Evolutionary conservation across 2,329 filamentous ascomycete species (phyloP), one percentile per base, ranked within the genome.

Genomic region (Alternaria gaisen): DNA sequence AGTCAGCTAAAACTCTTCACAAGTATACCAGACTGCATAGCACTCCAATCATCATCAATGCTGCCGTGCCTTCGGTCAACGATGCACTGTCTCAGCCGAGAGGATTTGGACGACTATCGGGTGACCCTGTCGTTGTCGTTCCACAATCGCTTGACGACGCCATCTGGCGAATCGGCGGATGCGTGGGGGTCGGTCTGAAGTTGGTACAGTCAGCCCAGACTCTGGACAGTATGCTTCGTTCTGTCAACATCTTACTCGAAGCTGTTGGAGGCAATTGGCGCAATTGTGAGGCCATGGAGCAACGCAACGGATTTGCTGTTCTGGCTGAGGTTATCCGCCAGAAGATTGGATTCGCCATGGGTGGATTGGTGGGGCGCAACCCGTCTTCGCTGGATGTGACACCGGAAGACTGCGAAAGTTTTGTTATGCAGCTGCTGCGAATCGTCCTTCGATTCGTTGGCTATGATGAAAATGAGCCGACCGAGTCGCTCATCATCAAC

Each of bases 211-310:
- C 90, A 34, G 90, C 95, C 1, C 84, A 84, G 3, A 90, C 88
- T 0, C 83, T 87, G 8, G 88, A 93, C 50, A 89, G 89, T 44
- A 88, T 94, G 28, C 81, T 94, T 10, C 86, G 91, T 55, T 89
- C 94, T 1, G 88, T 96, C 3, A 89, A 96, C 71, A 91, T 96
- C 71, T 83, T 97, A 26, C 93, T 97, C 64, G 88, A 91, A 66
- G 92, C 92, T 61, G 91, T 97, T 51, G 90, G 91, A 67, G 90
- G 91, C 65, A 98, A 91, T 75, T 99, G 96, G 95, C 88, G 95
- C 65, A 98, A 98, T 68, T 98, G 95, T 68, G 96, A 99, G 77
- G 94, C 95, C 26, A 97, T 99, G 91, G 95, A 99, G 78, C 90
- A 92, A 71, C 93, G 97, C 61, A 95, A 96, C 68, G 96, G 94